Evolutionary conservation across 768 basidiomycete genomes (phyloP), one percentile per base, ranked within the genome.

Genomic region (Chalciporus chontae): DNA sequence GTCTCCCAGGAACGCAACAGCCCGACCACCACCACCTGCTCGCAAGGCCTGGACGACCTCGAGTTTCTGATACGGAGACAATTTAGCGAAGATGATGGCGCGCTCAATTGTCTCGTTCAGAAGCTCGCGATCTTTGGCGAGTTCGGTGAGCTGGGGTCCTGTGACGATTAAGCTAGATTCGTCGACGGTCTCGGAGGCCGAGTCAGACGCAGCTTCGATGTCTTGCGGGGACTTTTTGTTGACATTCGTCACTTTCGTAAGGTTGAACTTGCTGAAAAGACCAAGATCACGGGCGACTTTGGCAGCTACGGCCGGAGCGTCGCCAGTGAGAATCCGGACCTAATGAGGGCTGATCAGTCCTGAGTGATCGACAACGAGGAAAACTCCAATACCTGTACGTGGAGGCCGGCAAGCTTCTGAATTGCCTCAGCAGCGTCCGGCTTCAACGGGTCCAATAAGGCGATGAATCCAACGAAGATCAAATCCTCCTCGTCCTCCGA

Each of bases 261-360:
- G 45, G 39, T 65, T 65, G 45, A 53, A 5, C 17, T 54, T n/a
- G 26, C 50, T 48, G 42, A 71, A 61, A 45, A 69, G 57, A 13
- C 69, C 69, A 41, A 69, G 63, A 40, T 70, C 68, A 29, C 67
- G 70, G 10, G 69, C 70, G 32, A 70, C 70, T 52, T 69, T 71
- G 45, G 67, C 67, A 34, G 69, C 69, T 4, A 71, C 67, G 3
- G 69, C 63, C 17, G 70, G 63, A 21, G 50, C 59, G 41, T 69
- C 69, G 29, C 69, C 70, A 2, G 69, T 69, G 31, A 69, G 69
- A 51, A 69, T 71, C 41, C 67, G 67, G 10, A 66, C 63, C 67
- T 65, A n/a, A 1, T 9, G 38, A 11, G 37, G 39, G 15, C 42
- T 24, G n/a, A 21, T 44, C 40, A 51, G 34, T 50, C 61, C 47